Base-by-base conservation (phyloP, 2,329 filamentous ascomycete species). In the Biscogniauxia sp. region DNA sequence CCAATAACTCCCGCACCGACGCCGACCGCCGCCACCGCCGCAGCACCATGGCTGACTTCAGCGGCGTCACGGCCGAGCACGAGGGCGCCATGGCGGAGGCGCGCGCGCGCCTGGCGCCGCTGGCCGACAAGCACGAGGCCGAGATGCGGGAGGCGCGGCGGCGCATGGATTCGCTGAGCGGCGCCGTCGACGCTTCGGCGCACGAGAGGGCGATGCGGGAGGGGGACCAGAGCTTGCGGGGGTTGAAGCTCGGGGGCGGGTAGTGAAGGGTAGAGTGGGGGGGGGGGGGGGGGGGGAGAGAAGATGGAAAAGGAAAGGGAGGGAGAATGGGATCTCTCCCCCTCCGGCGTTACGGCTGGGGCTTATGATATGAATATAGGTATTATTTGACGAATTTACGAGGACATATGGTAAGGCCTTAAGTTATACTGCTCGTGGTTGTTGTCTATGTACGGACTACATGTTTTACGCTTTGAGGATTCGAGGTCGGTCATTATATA, bases 21-120 rank as follows among this genome's bases (percentile, higher is more conserved):
- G 5, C 23, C 23, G 5, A 5, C 23, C 23, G 23, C 23, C 2
- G 23, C 23, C 23, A 5, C 23, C 2, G 15, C 37, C 13, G 37
- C 37, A n/a, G 37, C 37, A 45, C 13, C 37, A 45, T 17, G 15
- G 37, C 56, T 19, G 56, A 58, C 4, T 66, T 65, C 52, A 32
- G 64, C 50, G 54, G 59, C 51, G 63, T 66, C 49, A 61, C 57
- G 53, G 61, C 61, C n/a, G 32, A 61, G 26, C 65, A 67, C 52
- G 60, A 59, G 57, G 28, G 41, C 51, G 64, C 61, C 1, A 66
- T 67, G 61, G 60, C 62, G 0, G 64, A 63, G 37, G 65, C 65
- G 2, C 59, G 61, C 49, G 57, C 59, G 20, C 64, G 62, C 19
- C 61, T 67, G 8, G 58, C 66, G 3, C 64, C 61, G 11, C 61